phyloP scores from a whole-genome alignment of 2,329 filamentous ascomycete species.

The Didymella pinodella region DNA sequence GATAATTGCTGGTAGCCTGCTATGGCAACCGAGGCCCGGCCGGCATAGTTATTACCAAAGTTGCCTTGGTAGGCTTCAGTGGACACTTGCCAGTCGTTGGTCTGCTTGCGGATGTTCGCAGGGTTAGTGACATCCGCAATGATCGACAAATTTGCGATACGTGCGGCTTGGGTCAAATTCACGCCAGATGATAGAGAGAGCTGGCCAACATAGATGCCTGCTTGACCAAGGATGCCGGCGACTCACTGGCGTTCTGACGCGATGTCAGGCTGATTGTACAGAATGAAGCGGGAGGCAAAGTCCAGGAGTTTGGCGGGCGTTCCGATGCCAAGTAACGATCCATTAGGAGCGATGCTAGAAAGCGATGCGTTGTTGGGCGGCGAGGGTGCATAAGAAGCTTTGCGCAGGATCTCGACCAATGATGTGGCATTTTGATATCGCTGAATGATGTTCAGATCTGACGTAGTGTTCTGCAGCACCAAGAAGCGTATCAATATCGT shows the following conservation, averaged over 20 bases:
- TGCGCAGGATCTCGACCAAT: not conserved
- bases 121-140: not conserved
- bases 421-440: not conserved
- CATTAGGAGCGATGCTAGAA: not conserved
- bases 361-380: not conserved
- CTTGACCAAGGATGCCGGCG: not conserved
- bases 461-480: not conserved
- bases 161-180: not conserved
- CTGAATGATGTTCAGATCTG: not conserved
- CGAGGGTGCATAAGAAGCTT: not conserved
- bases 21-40: not conserved
- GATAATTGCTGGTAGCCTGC: not conserved
- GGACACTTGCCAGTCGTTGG: not conserved
- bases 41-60: not conserved
- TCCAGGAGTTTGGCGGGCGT: not conserved
- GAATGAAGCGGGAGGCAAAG: not conserved
- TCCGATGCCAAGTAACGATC: not conserved
- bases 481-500: not conserved
- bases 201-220: not conserved
- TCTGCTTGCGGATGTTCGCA: not conserved
- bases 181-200: not conserved
- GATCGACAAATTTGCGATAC: not conserved
- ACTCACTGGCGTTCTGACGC: not conserved
- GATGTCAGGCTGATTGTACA: not conserved
- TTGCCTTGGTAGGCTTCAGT: not conserved